Evolutionary conservation across 1,284 basidiomycete species (phyloP), one percentile per base, ranked within the genome.

Genomic region (Fomes fomentarius): DNA sequence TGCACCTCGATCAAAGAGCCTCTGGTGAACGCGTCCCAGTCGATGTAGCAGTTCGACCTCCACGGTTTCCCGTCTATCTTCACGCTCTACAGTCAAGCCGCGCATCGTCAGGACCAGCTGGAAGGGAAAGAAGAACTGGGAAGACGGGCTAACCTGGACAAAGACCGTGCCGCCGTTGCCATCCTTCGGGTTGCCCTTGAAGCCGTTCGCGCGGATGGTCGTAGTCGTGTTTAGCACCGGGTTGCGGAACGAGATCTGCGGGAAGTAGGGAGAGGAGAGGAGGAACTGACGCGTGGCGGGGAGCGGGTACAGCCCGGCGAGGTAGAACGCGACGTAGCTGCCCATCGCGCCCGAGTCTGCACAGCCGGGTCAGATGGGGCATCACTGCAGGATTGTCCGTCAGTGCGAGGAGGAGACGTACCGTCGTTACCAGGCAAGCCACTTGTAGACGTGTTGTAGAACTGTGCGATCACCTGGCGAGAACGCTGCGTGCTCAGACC

Each of bases 401-500:
- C n/a, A n/a, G 25, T 21, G 26, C 12, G 1, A n/a, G 28, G 6
- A 30, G 28, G 28, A 30, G 28, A 61, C 74, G 21, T 49, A 81
- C 82, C 83, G 59, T 85, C 83, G 60, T 85, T 85, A 17, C 83
- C 83, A 11, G 83, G 83, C 4, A 85, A 66, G 1, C 83, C 83
- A 52, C 75, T 77, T 5, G 70, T 69, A 1, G 82, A 77, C 0
- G 78, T 81, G 58, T 84, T 84, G 73, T 80, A 85, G 62, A 73
- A 80, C 54, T 78, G 64, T 0, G 80, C 74, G 50, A 85, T 80
- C 21, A 79, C 73, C 64, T 83, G 76, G 11, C 82, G 71, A n/a
- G 81, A 77, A 8, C 77, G 69, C 56, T 81, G 79, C 1, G 81
- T 82, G 63, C 82, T 85, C 19, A 79, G 64, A 0, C 81, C 83